Conservation (phyloP, 179 eudicot species). For the Sideroxylon spinosum region DNA sequence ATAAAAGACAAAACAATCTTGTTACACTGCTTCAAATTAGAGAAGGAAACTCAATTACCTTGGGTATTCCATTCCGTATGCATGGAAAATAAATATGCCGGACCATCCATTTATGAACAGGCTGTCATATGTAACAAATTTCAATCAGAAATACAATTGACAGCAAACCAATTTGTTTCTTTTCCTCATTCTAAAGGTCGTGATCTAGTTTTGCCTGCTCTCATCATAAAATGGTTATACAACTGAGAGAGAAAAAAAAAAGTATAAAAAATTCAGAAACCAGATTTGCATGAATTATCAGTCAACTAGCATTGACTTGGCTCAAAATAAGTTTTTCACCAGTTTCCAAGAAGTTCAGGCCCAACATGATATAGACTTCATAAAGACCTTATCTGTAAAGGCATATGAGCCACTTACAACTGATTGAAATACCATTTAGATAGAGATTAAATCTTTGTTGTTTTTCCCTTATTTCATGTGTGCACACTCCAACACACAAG, state of each 20-base stretch:
- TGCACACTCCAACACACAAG: background rate
- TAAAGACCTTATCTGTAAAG: background rate
- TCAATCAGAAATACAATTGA: conserved; percentile 15
- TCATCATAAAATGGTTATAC: background rate
- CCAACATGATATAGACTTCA: background rate
- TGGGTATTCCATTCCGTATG: conserved; percentile 80
- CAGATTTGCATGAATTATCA: background rate
- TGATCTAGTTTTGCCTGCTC: background rate
- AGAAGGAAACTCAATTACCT: conserved; percentile 44
- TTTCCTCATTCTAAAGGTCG: background rate
- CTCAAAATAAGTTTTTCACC: background rate
- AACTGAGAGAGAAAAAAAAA: too few relatives aligned
- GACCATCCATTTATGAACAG: conserved; percentile 99
- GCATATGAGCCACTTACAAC: background rate
- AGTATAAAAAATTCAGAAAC: background rate
- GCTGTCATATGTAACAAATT: conserved; percentile 39
- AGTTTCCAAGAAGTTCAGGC: background rate
- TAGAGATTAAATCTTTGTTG: too few relatives aligned
- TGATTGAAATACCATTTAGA: background rate
- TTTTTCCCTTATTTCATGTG: background rate
- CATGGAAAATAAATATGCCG: conserved; percentile 94
- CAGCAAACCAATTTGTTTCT: background rate
- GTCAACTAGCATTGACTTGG: background rate
- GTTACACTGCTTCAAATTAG: background rate
- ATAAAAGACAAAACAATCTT: background rate